Conservation (phyloP, 352 stramenopile genomes). For the Phytophthora macrochlamydospora region DNA sequence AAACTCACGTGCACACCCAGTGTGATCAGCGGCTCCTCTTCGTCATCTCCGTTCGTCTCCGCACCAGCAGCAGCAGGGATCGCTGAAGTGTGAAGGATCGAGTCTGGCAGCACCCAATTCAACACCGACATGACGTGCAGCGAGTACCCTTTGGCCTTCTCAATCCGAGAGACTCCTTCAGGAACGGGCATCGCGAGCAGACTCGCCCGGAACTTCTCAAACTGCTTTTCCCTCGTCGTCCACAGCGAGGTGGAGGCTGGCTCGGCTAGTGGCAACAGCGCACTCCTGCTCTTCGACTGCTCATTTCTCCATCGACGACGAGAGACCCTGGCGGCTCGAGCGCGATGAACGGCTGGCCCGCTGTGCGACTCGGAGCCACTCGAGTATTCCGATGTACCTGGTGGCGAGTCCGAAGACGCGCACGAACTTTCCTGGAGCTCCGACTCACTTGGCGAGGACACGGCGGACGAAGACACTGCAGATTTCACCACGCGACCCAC, state of each 20-base stretch:
- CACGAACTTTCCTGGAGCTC: conserved; percentile 13
- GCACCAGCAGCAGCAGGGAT: conserved; percentile 21
- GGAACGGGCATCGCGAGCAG: conserved; percentile 74
- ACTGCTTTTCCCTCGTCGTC: conserved; percentile 67
- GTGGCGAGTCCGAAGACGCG: conserved; percentile 18
- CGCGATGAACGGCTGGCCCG: conserved; percentile 9
- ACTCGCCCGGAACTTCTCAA: conserved; percentile 76
- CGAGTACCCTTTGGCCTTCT: conserved; percentile 65
- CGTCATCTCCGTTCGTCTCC: conserved; percentile 41
- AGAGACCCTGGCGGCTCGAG: conserved; percentile 16
- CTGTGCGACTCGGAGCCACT: conserved; percentile 17
- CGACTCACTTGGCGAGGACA: conserved; percentile 25
- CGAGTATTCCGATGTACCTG: conserved; percentile 8
- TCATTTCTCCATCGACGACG: conserved; percentile 24
- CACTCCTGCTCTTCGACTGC: conserved; percentile 7
- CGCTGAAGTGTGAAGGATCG: conserved; percentile 41
- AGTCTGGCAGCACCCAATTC: conserved; percentile 70
- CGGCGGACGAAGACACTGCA: conserved; percentile 5
- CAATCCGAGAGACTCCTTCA: conserved; percentile 46
- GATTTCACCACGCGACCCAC: conserved; percentile 11
- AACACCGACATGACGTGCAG: conserved; percentile 70
- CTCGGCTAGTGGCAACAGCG: conserved; percentile 21
- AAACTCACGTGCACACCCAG: conserved; percentile 88
- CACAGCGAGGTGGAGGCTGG: conserved; percentile 47
- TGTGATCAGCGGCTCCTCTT: conserved; percentile 59